Evolutionary conservation across 2,329 filamentous ascomycete genomes (phyloP), one percentile per base, ranked within the genome.

Genomic region (Parastagonospora avenae): DNA sequence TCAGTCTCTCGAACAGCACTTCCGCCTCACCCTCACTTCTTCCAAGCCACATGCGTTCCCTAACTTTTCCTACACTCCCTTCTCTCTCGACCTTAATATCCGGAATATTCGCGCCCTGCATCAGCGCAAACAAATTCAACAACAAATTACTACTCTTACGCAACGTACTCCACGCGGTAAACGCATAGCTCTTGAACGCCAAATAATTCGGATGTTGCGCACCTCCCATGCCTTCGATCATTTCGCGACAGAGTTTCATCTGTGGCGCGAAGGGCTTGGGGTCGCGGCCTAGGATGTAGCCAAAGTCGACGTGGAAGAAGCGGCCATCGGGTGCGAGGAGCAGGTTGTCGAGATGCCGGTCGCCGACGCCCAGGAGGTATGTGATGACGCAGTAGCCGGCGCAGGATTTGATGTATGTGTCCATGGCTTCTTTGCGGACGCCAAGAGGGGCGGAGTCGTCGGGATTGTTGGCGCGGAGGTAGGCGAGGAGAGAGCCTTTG

Each of bases 331-430:
- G 92, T 0, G 92, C 85, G 4, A 99, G 85, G 24, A 99, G 85
- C 1, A 99, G 84, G 66, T 99, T 99, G 72, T 99, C 94, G 2
- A 97, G 82, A 75, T 99, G 94, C 1, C 94, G 87, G 71, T 99
- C 94, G 15, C 94, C 94, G 2, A 99, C 94, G 29, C 94, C 95
- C 10, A 99, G 84, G 12, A 99, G 90, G 73, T 99, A 99, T 0
- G 95, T 99, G 62, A 99, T 97, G 11, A 99, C 94, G 73, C 94
- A 97, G 76, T 99, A 99, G 30, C 94, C 94, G 0, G 94, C 94
- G 68, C 94, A 97, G 0, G 92, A 96, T 70, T 92, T 93, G 68
- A 97, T 87, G 70, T 96, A 99, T 1, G 89, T 97, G 62, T 99
- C 94, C 77, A 99, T 88, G 0, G 91, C 88, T 68, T 97, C 93